Percentiles rank a stretch among this genome's conserved stretches.
Conservation (phyloP, 148 eudicot genomes). For the Spergularia bocconei region DNA sequence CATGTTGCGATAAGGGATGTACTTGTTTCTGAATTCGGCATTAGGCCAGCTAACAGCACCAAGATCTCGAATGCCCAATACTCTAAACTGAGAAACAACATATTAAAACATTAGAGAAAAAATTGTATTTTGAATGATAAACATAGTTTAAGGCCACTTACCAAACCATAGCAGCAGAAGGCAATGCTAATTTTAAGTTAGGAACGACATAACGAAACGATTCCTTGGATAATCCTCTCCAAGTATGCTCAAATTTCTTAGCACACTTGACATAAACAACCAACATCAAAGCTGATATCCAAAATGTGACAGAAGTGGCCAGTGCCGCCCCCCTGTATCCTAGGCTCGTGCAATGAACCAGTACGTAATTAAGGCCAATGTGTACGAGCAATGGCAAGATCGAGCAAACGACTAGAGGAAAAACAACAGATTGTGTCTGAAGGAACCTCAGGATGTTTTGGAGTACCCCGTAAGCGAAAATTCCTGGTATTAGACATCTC, state of each 20-base stretch:
- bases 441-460: slow-evolving; percentile 74
- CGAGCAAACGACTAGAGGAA: slow-evolving; percentile 51
- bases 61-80: slow-evolving; percentile 82
- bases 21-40: slow-evolving; percentile 62
- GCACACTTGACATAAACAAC: slow-evolving; percentile 33
- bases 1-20: slow-evolving; percentile 82
- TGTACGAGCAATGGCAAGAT: slow-evolving; percentile 42
- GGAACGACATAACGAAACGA: slow-evolving; percentile 36
- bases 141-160: slow-evolving; percentile 26
- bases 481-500: slow-evolving; percentile 55
- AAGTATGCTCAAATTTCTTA: slow-evolving; percentile 46
- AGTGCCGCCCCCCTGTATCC: slow-evolving; percentile 59
- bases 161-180: slow-evolving; percentile 94
- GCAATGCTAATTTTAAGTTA: slow-evolving; percentile 57
- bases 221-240: slow-evolving; percentile 52
- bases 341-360: slow-evolving; percentile 48
- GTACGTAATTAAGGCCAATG: slow-evolving; percentile 35
- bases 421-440: slow-evolving; percentile 62
- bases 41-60: slow-evolving; percentile 72
- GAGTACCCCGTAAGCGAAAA: slow-evolving; percentile 55
- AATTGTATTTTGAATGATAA: neutral
- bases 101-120: neutral
- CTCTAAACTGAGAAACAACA: slow-evolving; percentile 51
- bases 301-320: slow-evolving; percentile 56
- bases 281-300: slow-evolving; percentile 51